phyloP scores from a whole-genome alignment of 306 rosid species.

The Vigna radiata region DNA sequence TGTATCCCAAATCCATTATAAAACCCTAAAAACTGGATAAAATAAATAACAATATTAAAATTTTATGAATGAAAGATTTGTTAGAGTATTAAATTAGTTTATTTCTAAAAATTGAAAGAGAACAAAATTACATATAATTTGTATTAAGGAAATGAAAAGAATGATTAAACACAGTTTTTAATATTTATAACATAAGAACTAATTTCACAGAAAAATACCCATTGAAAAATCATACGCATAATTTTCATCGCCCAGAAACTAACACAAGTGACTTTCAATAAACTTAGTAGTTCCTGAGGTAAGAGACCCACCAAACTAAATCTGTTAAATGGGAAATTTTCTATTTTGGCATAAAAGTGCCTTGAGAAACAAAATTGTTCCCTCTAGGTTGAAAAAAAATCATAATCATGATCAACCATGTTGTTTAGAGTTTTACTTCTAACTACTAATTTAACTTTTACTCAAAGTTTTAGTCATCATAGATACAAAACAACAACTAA shows the following conservation, averaged over 20 bases:
- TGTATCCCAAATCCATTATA: background rate
- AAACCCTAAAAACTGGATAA: background rate
- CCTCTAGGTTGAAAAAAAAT: background rate
- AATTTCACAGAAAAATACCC: background rate
- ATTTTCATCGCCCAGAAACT: background rate
- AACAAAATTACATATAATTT: background rate
- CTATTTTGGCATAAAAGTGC: background rate
- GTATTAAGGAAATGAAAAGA: background rate
- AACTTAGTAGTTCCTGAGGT: background rate
- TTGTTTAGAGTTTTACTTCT: background rate
- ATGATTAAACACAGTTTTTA: background rate
- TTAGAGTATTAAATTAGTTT: too few relatives aligned
- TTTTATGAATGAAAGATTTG: background rate
- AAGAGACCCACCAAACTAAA: slow-evolving; percentile 1
- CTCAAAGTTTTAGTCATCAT: slow-evolving; percentile 8
- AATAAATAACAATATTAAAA: background rate
- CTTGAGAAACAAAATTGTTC: background rate
- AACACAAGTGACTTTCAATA: background rate
- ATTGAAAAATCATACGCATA: background rate
- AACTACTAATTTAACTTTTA: background rate
- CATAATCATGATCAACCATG: slow-evolving; percentile 6
- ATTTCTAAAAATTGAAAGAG: background rate
- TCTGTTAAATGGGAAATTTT: background rate
- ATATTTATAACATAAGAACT: background rate
- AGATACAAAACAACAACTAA: background rate